Evolutionary conservation across 148 eudicot species (phyloP).

Genomic region (Rheum nobile): DNA sequence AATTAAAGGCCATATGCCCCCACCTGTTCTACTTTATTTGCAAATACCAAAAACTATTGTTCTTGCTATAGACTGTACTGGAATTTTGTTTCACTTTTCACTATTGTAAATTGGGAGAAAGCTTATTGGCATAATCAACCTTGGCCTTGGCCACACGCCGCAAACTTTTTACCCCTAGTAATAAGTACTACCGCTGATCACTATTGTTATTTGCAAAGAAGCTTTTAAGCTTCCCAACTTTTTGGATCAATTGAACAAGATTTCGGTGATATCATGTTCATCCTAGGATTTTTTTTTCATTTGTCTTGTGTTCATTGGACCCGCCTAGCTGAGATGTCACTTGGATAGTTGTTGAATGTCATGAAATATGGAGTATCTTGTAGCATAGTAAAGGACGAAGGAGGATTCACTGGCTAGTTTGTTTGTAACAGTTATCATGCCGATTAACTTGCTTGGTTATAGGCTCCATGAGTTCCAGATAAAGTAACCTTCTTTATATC

Average conservation of each 20-base stretch:
- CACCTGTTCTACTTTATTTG: neutral
- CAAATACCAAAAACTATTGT: neutral
- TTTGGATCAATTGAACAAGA: neutral
- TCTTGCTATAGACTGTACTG: neutral
- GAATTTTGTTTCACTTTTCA: neutral
- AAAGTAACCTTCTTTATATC: too few species aligned
- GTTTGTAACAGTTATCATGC: neutral
- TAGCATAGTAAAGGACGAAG: neutral
- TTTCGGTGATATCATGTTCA: neutral
- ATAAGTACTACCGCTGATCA: neutral
- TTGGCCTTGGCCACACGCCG: neutral
- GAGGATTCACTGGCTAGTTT: neutral
- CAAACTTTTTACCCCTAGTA: neutral
- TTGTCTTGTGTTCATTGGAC: neutral
- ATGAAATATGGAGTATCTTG: neutral
- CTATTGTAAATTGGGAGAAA: slow-evolving; percentile 5
- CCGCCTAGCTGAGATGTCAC: neutral
- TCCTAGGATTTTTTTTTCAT: neutral
- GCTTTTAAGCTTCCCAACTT: neutral
- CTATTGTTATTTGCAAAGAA: neutral
- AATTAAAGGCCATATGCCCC: neutral
- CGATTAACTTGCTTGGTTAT: neutral
- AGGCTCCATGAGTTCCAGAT: neutral
- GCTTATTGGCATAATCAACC: neutral
- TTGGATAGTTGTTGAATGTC: neutral